Conservation (phyloP, 1,284 basidiomycete species). For the Amylostereum areolatum region DNA sequence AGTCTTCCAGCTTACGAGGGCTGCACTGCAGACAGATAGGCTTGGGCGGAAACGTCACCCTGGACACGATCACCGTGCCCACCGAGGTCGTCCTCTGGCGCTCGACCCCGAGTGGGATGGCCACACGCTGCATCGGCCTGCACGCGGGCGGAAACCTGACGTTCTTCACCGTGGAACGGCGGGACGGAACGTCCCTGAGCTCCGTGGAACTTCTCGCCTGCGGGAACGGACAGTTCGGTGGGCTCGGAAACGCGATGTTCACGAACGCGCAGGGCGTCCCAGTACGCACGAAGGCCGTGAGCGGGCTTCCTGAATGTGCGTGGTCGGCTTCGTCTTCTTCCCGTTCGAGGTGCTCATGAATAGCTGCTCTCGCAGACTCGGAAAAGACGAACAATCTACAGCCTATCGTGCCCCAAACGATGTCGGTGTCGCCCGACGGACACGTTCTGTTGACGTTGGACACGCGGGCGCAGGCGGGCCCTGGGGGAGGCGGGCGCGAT, state of each 20-base stretch:
- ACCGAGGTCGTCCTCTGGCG: slow-evolving; percentile 79
- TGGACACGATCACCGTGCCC: slow-evolving; percentile 76
- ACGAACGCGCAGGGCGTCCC: slow-evolving; percentile 72
- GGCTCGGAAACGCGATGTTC: slow-evolving; percentile 79
- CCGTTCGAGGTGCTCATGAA: background rate
- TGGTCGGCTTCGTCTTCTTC: slow-evolving; percentile 5
- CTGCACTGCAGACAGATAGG: slow-evolving; percentile 64
- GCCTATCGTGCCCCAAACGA: slow-evolving; percentile 62
- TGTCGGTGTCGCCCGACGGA: slow-evolving; percentile 73
- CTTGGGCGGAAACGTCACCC: slow-evolving; percentile 62
- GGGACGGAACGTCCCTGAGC: slow-evolving; percentile 29
- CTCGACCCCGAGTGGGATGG: slow-evolving; percentile 45
- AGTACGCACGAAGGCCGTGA: slow-evolving; percentile 74
- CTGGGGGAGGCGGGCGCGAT: slow-evolving; percentile 49
- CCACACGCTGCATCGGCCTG: slow-evolving; percentile 60
- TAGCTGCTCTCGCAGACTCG: slow-evolving; percentile 44
- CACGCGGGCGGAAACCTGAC: slow-evolving; percentile 73
- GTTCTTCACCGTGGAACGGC: slow-evolving; percentile 72
- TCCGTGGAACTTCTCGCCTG: slow-evolving; percentile 74
- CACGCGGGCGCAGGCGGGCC: slow-evolving; percentile 45
- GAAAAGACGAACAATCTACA: slow-evolving; percentile 56
- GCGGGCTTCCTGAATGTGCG: slow-evolving; percentile 81
- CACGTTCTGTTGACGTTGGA: slow-evolving; percentile 78
- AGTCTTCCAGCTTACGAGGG: slow-evolving; percentile 1
- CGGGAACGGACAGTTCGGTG: slow-evolving; percentile 84